These are phyloP conservation scores for Chenopodium album DNA, from an alignment of 148 eudicot species.

Conservation along the genomic window DNA sequence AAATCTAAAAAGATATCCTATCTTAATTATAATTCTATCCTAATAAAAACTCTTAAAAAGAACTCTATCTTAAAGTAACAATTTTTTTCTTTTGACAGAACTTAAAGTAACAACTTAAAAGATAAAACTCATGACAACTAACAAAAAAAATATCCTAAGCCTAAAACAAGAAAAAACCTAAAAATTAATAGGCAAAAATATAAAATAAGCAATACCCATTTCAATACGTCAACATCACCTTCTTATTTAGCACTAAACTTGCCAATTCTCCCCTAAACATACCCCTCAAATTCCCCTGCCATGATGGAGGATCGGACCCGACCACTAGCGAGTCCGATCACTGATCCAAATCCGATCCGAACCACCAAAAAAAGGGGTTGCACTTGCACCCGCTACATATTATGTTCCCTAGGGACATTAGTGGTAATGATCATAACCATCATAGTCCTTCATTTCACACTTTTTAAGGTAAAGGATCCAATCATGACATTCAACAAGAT, in stretches of 20 bases:
- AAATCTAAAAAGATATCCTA: too few species aligned
- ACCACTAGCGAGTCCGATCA: neutral
- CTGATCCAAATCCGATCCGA: neutral
- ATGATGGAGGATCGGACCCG: slow-evolving; percentile 7
- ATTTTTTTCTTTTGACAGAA: too few species aligned
- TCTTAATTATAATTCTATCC: too few species aligned
- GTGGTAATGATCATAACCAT: neutral
- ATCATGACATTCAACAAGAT: slow-evolving; percentile 21
- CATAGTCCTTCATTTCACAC: slow-evolving; percentile 10
- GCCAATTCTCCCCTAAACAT: neutral
- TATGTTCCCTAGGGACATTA: neutral
- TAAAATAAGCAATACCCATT: too few species aligned
- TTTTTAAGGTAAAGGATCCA: slow-evolving; percentile 23
- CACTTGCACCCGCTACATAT: too few species aligned
- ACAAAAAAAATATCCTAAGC: too few species aligned
- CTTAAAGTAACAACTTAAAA: too few species aligned
- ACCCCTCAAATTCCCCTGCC: neutral
- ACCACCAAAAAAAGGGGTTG: neutral
- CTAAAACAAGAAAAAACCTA: too few species aligned
- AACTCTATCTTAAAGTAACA: too few species aligned
- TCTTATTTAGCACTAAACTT: neutral
- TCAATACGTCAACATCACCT: neutral
- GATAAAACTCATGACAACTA: too few species aligned
- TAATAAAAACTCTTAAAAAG: too few species aligned
- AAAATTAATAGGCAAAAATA: too few species aligned